Base-by-base conservation (phyloP, 345 rosid genomes). In the Mangifera indica region DNA sequence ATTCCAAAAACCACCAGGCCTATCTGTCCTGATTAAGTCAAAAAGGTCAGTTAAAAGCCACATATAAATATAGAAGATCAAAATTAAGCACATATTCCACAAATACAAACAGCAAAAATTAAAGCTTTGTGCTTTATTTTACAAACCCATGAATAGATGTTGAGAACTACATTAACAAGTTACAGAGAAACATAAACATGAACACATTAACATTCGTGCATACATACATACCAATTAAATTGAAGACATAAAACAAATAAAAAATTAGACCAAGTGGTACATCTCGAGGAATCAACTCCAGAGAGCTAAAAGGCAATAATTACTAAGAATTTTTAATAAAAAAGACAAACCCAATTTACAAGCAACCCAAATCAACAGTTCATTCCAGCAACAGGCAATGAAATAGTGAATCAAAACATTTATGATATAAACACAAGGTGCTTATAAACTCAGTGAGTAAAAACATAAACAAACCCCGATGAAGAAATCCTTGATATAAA, bases 341-440 rank as follows among this genome's bases (percentile, higher is more conserved):
- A 51, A 51, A 49, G 54, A 20, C 48, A 29, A 76, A 63, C 76
- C 67, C 75, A 61, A 71, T 78, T 70, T 66, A 73, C 12, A 79
- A 72, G 7, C 52, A 56, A 25, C 1, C 13, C 17, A 32, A 67
- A 51, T 51, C 14, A 63, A 45, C 20, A 69, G 67, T 5, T 17
- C n/a, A 26, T 21, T n/a, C 24, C 3, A 6, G 55, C 63, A 37
- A 14, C 34, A 24, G 0, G 12, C 3, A 11, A 64, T 9, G 34
- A 46, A 62, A 49, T 15, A 25, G 58, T 51, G 59, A n/a, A 46
- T 26, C 54, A 46, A 52, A 53, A 32, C 48, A 17, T 0, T 44
- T 29, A 29, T 1, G 12, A 63, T 4, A 11, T 25, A 22, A 40
- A 62, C 34, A 10, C 24, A 42, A 63, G 9, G 10, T 10, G 3